Conservation (phyloP, 805 yeast species). For the Sugiyamaella mastotermitis region DNA sequence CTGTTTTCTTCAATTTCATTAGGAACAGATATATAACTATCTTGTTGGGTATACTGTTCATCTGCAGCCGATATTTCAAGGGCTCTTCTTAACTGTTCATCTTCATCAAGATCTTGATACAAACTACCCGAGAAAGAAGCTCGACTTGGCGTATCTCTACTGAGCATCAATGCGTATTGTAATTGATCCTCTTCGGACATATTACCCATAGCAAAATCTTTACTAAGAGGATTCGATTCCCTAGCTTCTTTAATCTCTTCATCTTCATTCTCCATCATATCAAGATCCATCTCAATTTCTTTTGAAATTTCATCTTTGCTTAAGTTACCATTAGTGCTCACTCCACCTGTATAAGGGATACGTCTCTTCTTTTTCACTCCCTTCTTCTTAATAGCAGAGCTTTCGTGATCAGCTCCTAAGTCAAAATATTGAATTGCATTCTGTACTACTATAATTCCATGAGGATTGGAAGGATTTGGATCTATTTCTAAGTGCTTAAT, state of each 20-base stretch:
- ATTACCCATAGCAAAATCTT: neutral
- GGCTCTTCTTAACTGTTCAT: constrained; percentile 14
- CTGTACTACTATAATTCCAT: constrained; percentile 24
- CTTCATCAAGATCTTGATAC: no score
- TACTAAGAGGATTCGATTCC: constrained; percentile 2
- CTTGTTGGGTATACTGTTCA: constrained; percentile 1
- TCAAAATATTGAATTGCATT: constrained; percentile 27
- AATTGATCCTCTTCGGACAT: constrained; percentile 29
- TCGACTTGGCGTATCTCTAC: constrained; percentile 22
- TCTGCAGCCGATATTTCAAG: constrained; percentile 9
- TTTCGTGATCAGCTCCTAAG: constrained; percentile 22
- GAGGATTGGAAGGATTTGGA: constrained; percentile 25
- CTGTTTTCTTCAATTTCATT: constrained; percentile 5
- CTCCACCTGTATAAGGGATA: constrained; percentile 7
- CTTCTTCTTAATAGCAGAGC: constrained; percentile 16
- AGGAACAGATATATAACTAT: neutral
- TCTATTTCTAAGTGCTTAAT: constrained; percentile 26
- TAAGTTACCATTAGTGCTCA: neutral
- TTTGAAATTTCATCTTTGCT: constrained; percentile 18
- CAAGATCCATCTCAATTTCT: constrained; percentile 22
- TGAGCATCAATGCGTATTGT: constrained; percentile 28
- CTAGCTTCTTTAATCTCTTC: constrained; percentile 17
- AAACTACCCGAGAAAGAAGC: no score
- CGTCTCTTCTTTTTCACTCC: constrained; percentile 19
- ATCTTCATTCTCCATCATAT: constrained; percentile 21